Evolutionary conservation across 139 green algal species (phyloP), one percentile per base, ranked within the genome.

Genomic region (Parachlorella kessleri): DNA sequence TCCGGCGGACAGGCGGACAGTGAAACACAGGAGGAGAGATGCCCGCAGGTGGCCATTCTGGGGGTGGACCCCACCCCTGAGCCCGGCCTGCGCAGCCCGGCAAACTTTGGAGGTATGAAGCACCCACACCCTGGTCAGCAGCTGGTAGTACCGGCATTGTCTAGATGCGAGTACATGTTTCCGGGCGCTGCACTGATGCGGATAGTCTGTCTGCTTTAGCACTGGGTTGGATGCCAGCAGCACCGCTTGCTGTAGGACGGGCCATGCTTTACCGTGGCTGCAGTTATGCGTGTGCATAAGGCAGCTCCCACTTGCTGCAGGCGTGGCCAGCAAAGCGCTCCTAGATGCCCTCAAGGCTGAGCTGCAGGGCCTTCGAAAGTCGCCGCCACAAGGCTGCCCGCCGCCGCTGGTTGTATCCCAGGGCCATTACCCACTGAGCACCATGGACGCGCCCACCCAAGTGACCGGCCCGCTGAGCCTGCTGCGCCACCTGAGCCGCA

Each of bases 21-120:
- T 69, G 71, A 75, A 30, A 36, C 38, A 59, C 69, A 63, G 67
- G 66, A 48, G 41, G 9, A 41, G 40, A 14, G 18, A 5, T 92
- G 88, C 71, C 87, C 89, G 9, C 40, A 73, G 41, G 78, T 70
- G 2, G 70, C 88, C 2, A 42, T 94, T 63, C 21, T 95, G 21
- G 88, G 91, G 8, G 3, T 96, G 2, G 92, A 96, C 73, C 67
- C 73, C 1, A 86, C 88, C 3, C 87, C 85, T 6, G 67, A 77
- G 6, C 73, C 87, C 1, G 92, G 91, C 9, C 77, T 95, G 40
- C 72, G 85, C 23, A 85, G 79, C 35, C 87, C 90, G 5, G 80
- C 82, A 35, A 94, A 96, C 79, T 95, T 95, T 78, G 81, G 83
- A 10, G 92, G 91, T 21, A 55, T 70, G 37, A n/a, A n/a, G n/a